These are phyloP conservation scores for Stenocarpella maydis DNA, from an alignment of 2,329 filamentous ascomycete species.

Conservation along the genomic window DNA sequence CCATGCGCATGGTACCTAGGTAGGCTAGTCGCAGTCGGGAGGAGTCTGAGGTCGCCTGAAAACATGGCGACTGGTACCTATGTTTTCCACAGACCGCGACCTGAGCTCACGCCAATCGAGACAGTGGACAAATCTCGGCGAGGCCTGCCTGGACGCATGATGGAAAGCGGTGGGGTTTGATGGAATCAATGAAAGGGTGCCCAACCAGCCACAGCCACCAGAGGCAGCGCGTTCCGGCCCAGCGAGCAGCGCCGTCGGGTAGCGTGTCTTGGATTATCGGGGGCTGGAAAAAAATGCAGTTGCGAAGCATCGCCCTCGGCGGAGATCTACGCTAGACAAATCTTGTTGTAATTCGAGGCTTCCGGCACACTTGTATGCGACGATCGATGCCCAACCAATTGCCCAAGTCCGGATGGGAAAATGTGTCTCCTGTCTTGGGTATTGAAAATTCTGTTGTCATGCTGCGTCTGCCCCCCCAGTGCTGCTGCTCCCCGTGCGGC, in stretches of 20 bases:
- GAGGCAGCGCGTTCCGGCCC: slow-evolving; percentile 8
- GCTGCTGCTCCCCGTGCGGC: slow-evolving; percentile 6
- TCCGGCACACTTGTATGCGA: slow-evolving; percentile 14
- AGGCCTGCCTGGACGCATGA: slow-evolving; percentile 6
- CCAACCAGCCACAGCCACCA: slow-evolving; percentile 11
- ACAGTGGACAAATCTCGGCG: background rate
- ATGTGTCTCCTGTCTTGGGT: slow-evolving; percentile 36
- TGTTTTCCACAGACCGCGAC: too few species aligned
- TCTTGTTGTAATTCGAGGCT: slow-evolving; percentile 23
- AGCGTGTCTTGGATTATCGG: slow-evolving; percentile 23
- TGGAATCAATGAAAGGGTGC: background rate
- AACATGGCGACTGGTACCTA: slow-evolving; percentile 4
- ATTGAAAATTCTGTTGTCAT: slow-evolving; percentile 36
- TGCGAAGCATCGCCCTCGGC: slow-evolving; percentile 21
- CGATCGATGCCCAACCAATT: slow-evolving; percentile 38
- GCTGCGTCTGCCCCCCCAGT: background rate
- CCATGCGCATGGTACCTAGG: background rate
- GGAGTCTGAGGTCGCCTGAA: background rate
- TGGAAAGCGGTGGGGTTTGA: background rate
- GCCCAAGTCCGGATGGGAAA: slow-evolving; percentile 31
- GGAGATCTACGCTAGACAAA: slow-evolving; percentile 25
- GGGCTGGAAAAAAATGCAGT: slow-evolving; percentile 29
- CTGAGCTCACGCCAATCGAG: too few species aligned
- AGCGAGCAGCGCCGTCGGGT: slow-evolving; percentile 19
- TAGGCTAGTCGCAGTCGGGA: background rate